Evolutionary conservation across 2,329 filamentous ascomycete species (phyloP), one percentile per base, ranked within the genome.

Genomic region (Aphanoascus verrucosus): DNA sequence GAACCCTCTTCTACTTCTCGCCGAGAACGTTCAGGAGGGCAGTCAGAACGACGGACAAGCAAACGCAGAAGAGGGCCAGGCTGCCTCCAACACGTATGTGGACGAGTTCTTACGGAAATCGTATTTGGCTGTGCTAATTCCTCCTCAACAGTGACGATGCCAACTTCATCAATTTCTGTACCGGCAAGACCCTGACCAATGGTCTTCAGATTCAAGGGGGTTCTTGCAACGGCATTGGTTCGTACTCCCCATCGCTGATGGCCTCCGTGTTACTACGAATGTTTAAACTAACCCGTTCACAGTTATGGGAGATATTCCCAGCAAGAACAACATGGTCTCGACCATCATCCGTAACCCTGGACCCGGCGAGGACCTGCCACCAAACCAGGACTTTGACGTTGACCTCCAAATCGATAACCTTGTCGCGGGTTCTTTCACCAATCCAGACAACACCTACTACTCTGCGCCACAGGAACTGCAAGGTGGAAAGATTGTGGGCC

Each of bases 101-200:
- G 12, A 34, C 31, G 19, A 46, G 15, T 28, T 43, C 15, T 28
- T 45, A 17, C n/a, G 14, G 12, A n/a, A 15, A 17, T 15, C 41
- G 14, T 46, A 32, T 32, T 44, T 7, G n/a, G 28, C 2, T 50
- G 6, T 49, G 43, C 42, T 57, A 14, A 53, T 51, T 40, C 15
- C 43, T 57, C 61, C 35, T 61, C 32, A 34, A 11, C 47, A 77
- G 73, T 40, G 74, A 78, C 55, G 49, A 65, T 17, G 71, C 72
- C 63, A 81, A 81, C 67, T 81, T 81, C 65, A 80, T 81, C 72
- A 80, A 80, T 68, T 77, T 80, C 65, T 82, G 79, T 62, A 62
- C 68, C 5, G 77, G 76, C 56, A 73, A 77, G 63, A 74, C 70
- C 2, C 61, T 77, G 53, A 81, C 78, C 56, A 80, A 81, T 58